A percentile compares a stretch with the other conserved stretches of the same genome.
These are phyloP conservation scores for Beauveria sp. DNA, from an alignment of 2,329 filamentous ascomycete species.

Conservation along the genomic window DNA sequence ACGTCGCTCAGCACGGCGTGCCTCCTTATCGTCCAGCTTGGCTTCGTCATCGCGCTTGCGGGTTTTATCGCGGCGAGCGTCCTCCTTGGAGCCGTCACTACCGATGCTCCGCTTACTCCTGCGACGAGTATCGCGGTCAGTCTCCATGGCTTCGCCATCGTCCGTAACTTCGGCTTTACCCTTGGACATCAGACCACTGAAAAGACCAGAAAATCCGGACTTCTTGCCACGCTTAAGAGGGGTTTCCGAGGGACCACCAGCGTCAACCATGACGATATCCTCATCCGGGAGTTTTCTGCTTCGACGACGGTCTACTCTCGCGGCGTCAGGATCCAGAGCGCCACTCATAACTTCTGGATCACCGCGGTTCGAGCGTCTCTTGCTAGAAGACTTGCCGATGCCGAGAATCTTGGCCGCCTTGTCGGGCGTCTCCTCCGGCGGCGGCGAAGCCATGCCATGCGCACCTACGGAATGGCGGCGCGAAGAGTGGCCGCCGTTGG, in stretches of 20 bases:
- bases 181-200: slow-evolving; percentile 50
- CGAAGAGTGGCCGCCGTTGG: slow-evolving; percentile 50
- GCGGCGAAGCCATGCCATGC: slow-evolving; percentile 61
- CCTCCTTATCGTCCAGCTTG: slow-evolving; percentile 48
- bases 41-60: slow-evolving; percentile 15
- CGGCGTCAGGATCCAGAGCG: slow-evolving; percentile 30
- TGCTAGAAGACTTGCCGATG: slow-evolving; percentile 35
- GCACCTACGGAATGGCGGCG: slow-evolving; percentile 62
- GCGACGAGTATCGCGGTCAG: slow-evolving; percentile 55
- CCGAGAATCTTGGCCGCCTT: slow-evolving; percentile 77
- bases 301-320: slow-evolving; percentile 27
- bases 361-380: slow-evolving; percentile 38
- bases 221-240: slow-evolving; percentile 37
- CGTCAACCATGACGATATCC: slow-evolving; percentile 31
- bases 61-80: slow-evolving; percentile 25
- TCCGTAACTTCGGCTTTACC: slow-evolving; percentile 39
- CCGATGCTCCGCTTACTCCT: slow-evolving; percentile 47
- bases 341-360: slow-evolving; percentile 43
- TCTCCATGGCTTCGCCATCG: slow-evolving; percentile 43
- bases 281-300: slow-evolving; percentile 30
- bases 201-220: slow-evolving; percentile 50
- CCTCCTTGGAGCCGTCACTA: slow-evolving; percentile 50
- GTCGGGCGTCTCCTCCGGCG: slow-evolving; percentile 58
- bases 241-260: slow-evolving; percentile 23
- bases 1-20: slow-evolving; percentile 47